phyloP scores from a whole-genome alignment of 2,329 filamentous ascomycete genomes.

The Apiospora rasikravindrae region DNA sequence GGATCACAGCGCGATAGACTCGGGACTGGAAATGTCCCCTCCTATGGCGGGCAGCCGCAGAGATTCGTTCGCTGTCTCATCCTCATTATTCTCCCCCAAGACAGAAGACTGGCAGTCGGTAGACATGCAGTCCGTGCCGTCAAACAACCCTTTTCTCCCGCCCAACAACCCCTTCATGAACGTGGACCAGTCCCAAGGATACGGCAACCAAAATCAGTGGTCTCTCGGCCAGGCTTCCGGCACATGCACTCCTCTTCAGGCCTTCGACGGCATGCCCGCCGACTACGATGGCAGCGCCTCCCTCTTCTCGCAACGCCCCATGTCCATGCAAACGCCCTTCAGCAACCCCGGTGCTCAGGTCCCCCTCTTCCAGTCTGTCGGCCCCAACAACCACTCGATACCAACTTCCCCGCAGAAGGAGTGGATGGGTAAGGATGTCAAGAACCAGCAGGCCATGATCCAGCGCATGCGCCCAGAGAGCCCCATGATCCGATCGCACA shows the following conservation, averaged over 20 bases:
- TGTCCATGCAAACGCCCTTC: conserved; percentile 61
- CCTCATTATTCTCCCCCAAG: conserved; percentile 68
- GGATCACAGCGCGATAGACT: conserved; percentile 64
- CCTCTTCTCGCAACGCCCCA: conserved; percentile 58
- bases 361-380: conserved; percentile 59
- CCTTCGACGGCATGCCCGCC: conserved; percentile 67
- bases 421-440: conserved; percentile 57
- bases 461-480: conserved; percentile 71
- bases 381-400: conserved; percentile 53
- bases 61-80: conserved; percentile 65
- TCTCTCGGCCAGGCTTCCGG: conserved; percentile 68
- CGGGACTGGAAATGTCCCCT: conserved; percentile 67
- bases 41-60: conserved; percentile 66
- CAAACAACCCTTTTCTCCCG: conserved; percentile 68
- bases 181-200: conserved; percentile 58
- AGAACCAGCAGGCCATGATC: conserved; percentile 52
- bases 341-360: conserved; percentile 55
- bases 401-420: conserved; percentile 64
- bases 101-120: conserved; percentile 68
- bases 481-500: conserved; percentile 74
- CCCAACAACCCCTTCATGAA: conserved; percentile 70
- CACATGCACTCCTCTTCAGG: conserved; percentile 74
- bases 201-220: conserved; percentile 58
- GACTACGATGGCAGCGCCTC: conserved; percentile 59
- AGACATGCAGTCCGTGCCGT: conserved; percentile 68